A percentile compares a stretch with the other conserved stretches of the same genome.
These are phyloP conservation scores for Eugenia klotzschiana DNA, from an alignment of 441 rosid species.

Conservation along the genomic window DNA sequence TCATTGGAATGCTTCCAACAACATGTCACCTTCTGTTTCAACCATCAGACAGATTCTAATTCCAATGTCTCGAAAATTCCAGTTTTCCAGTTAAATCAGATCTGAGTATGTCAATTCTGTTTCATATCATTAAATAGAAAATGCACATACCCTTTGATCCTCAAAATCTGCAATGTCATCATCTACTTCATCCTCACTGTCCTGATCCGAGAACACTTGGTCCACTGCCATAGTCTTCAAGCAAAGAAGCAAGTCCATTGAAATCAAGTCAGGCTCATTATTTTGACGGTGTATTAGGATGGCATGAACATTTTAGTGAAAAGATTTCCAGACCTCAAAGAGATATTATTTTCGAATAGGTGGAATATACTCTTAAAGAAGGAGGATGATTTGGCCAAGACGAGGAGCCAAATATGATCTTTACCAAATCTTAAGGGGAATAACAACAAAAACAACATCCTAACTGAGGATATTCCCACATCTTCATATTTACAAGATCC, in stretches of 20 bases:
- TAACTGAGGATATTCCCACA: not conserved
- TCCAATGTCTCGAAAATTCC: not conserved
- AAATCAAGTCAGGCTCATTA: not conserved
- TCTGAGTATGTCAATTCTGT: not conserved
- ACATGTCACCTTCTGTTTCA: not conserved
- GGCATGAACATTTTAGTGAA: not conserved
- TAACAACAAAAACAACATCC: not conserved
- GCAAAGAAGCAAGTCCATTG: not conserved
- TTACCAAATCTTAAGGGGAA: not conserved
- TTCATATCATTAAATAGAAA: not conserved
- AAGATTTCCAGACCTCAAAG: not conserved
- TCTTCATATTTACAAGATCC: not conserved
- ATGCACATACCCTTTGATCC: constrained; percentile 29
- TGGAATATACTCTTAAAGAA: not conserved
- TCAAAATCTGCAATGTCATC: constrained; percentile 40
- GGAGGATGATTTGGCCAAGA: not conserved
- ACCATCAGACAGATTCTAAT: not conserved
- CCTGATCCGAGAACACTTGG: constrained; percentile 31
- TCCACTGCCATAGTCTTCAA: constrained; percentile 33
- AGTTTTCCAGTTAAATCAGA: not conserved
- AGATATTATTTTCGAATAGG: not conserved
- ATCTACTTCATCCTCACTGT: constrained; percentile 41
- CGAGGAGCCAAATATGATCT: not conserved
- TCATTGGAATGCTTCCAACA: not conserved
- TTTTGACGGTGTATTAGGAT: not conserved